A percentile compares a stretch with the other conserved stretches of the same genome.
These are phyloP conservation scores for Colletotrichum sp. DNA, from an alignment of 2,329 filamentous ascomycete genomes.

Conservation along the genomic window DNA sequence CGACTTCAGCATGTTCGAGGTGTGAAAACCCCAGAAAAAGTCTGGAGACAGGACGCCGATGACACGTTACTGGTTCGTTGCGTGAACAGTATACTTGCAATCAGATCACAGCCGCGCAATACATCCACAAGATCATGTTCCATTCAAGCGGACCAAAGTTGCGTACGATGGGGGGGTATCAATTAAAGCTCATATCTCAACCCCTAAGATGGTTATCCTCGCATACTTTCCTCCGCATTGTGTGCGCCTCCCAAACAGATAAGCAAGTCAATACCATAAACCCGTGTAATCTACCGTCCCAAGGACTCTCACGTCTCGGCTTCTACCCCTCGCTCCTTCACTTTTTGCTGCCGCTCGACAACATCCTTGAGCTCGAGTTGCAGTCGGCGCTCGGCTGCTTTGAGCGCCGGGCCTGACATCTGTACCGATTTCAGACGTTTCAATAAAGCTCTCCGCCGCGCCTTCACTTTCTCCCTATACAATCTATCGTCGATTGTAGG, in stretches of 20 bases:
- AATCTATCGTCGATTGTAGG: fast-evolving
- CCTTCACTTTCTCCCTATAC: background rate
- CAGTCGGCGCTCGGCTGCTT: background rate
- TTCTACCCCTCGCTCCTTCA: background rate
- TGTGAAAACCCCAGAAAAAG: background rate
- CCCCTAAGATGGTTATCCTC: background rate
- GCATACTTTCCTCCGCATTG: background rate
- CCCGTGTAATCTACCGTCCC: background rate
- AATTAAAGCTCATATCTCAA: background rate
- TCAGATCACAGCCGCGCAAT: background rate
- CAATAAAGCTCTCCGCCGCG: too few relatives aligned
- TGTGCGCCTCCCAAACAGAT: background rate
- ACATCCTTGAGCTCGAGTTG: background rate
- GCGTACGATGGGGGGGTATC: background rate
- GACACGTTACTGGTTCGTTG: too few relatives aligned
- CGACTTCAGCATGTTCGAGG: background rate
- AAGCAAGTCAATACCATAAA: background rate
- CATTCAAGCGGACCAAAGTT: background rate
- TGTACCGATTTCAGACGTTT: background rate
- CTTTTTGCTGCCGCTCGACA: background rate
- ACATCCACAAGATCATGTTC: background rate
- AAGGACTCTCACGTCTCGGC: background rate
- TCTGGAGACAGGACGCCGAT: background rate
- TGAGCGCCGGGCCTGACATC: background rate
- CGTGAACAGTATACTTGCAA: too few relatives aligned